Conservation (phyloP, 345 rosid species). For the Reutealis trisperma region DNA sequence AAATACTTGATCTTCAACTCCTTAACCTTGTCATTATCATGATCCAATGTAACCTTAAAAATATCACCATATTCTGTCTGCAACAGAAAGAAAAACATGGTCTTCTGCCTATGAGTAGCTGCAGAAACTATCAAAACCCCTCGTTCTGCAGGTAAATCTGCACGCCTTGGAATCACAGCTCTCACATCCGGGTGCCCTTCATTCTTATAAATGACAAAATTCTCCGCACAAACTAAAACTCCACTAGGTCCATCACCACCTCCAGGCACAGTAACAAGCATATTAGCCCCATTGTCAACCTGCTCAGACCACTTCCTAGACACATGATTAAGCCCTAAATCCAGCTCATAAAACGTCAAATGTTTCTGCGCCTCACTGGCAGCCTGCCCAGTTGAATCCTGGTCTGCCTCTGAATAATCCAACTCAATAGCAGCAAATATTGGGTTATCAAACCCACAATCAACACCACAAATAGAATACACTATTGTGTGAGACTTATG, state of each 20-base stretch:
- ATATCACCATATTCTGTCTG: conserved; percentile 97
- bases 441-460: conserved; percentile 95
- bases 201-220: conserved; percentile 95
- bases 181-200: conserved; percentile 91
- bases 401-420: conserved; percentile 96
- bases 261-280: conserved; percentile 99
- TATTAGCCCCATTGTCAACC: conserved; percentile 95
- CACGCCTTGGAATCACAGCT: conserved; percentile 91
- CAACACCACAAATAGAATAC: conserved; percentile 86
- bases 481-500: conserved; percentile 91
- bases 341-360: conserved; percentile 91
- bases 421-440: conserved; percentile 90
- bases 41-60: conserved; percentile 84
- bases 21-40: conserved; percentile 63
- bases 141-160: conserved; percentile 86
- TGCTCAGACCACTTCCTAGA: conserved; percentile 96
- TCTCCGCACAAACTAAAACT: conserved; percentile 91
- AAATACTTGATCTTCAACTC: conserved; percentile 95
- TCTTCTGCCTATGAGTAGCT: conserved; percentile 82
- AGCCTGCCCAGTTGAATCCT: conserved; percentile 82
- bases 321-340: conserved; percentile 94
- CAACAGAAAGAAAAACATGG: conserved; percentile 87
- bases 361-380: conserved; percentile 95
- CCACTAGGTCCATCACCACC: conserved; percentile 98
- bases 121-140: conserved; percentile 95